Base-by-base conservation (phyloP, 106 monocot species). In the Iris macrosiphon region DNA sequence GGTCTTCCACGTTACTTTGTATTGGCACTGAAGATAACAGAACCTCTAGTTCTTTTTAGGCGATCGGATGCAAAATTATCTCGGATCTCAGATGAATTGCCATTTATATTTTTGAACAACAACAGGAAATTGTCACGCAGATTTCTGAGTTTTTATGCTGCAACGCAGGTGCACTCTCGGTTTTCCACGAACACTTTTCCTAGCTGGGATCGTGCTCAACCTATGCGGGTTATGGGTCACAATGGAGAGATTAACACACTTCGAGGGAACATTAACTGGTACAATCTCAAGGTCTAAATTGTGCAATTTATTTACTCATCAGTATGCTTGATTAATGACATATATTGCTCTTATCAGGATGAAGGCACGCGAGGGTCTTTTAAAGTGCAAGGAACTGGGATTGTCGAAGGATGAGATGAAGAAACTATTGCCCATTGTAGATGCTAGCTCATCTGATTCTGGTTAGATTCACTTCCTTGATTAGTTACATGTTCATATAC, bases 161-260 rank as follows among this genome's bases (percentile, higher is more conserved):
- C 11, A 13, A 23, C 71, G 44, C 83, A 98, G 98, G 75, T 98
- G 19, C 98, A 98, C 63, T 98, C 98, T 60, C 75, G 98, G 10
- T 98, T 98, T 78, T 98, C 98, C 12, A 98, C 98, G 14, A 98
- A 98, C 49, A 98, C 98, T 19, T 98, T 98, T 48, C 98, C 98
- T 32, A 98, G 98, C 42, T 98, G 98, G 98, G 98, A 98, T 60
- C 91, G 98, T 70, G 98, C 98, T 70, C 98, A 98, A 40, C 98
- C 98, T 0, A 98, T 98, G 98, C 98, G 98, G 72, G 70, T 98
- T 59, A 56, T 98, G 65, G 98, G 98, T 31, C 98, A 98, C 63
- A 98, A 98, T 81, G 98, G 98, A 57, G 98, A 98, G 68, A 98
- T 98, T 29, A 98, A 98, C 61, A 98, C 98, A 30, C 87, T 98